Base-by-base conservation (phyloP, 148 eudicot species). In the Rhododendron griersonianum region DNA sequence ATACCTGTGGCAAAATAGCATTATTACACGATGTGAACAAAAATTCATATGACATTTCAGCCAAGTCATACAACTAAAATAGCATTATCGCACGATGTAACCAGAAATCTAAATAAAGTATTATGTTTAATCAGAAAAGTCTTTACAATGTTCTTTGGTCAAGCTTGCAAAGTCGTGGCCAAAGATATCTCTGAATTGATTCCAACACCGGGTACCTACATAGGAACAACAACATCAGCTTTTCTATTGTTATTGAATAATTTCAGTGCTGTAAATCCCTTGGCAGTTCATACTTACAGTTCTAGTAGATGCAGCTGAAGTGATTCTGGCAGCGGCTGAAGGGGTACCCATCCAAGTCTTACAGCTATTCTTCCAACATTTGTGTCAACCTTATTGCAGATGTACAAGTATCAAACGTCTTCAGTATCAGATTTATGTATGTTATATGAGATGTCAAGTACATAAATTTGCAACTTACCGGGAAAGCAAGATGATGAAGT, bases 161-260 rank as follows among this genome's bases (percentile, higher is more conserved):
- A 81, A 98, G 99, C 90, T 94, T 98, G 96, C 99, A 98, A 55
- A 98, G 92, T 78, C 99, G 91, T 78, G 99, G 99, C 99, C 99
- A 98, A 16, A 98, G 89, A 87, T 93, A 98, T 89, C 93, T 92
- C 84, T 98, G 99, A 85, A 98, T 95, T 44, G 98, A 91, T 91
- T 98, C 99, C 94, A 93, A 74, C 82, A 98, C 89, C 45, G 99
- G 99, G 86, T 98, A 98, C 96, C 99, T 98, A 85, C 57, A 77
- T 41, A 74, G 87, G 55, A 69, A 90, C 44, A 88, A 37, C 30
- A 86, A 35, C 37, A 71, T 65, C 55, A 87, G 88, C 59, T 35
- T 85, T 82, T 86, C 28, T 45, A 37, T 33, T 7, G 45, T 25
- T 18, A 51, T 15, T 81, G 11, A 37, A 28, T 19, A 83, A 15